Conservation (phyloP, 2,329 filamentous ascomycete genomes). For the Dactylonectria estremocensis region DNA sequence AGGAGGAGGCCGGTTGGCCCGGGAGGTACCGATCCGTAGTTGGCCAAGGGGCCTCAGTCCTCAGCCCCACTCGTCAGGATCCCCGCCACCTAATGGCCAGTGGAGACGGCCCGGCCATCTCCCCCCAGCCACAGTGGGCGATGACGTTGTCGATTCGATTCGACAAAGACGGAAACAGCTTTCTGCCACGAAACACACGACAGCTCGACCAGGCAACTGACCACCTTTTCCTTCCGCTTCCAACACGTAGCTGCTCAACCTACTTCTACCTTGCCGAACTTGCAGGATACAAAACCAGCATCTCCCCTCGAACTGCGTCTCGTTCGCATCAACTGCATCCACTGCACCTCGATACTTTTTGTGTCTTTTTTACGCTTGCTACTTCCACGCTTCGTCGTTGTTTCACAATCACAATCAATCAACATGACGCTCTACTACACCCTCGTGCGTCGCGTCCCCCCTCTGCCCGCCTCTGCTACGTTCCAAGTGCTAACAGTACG, state of each 20-base stretch:
- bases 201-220: conserved; percentile 50
- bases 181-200: conserved; percentile 34
- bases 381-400: conserved; percentile 5
- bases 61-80: conserved; percentile 18
- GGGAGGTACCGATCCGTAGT: conserved; percentile 8
- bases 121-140: conserved; percentile 49
- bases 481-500: conserved; percentile 37
- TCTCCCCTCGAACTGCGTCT: conserved; percentile 17
- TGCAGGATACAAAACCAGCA: conserved; percentile 22
- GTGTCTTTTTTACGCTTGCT: neutral
- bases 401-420: conserved; percentile 45
- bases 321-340: conserved; percentile 2
- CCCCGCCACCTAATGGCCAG: conserved; percentile 15
- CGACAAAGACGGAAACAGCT: conserved; percentile 39
- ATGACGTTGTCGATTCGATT: conserved; percentile 55
- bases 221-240: conserved; percentile 48
- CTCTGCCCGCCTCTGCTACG: neutral
- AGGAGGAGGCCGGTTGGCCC: neutral
- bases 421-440: conserved; percentile 74
- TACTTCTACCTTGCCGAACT: conserved; percentile 4
- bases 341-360: neutral
- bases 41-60: conserved; percentile 26
- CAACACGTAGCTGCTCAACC: conserved; percentile 10
- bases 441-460: conserved; percentile 57
- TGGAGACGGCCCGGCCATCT: too few relatives aligned